Percentiles rank a stretch among this genome's conserved stretches.
These are phyloP conservation scores for Fusarium euwallaceae DNA, from an alignment of 2,329 filamentous ascomycete genomes.

Conservation along the genomic window DNA sequence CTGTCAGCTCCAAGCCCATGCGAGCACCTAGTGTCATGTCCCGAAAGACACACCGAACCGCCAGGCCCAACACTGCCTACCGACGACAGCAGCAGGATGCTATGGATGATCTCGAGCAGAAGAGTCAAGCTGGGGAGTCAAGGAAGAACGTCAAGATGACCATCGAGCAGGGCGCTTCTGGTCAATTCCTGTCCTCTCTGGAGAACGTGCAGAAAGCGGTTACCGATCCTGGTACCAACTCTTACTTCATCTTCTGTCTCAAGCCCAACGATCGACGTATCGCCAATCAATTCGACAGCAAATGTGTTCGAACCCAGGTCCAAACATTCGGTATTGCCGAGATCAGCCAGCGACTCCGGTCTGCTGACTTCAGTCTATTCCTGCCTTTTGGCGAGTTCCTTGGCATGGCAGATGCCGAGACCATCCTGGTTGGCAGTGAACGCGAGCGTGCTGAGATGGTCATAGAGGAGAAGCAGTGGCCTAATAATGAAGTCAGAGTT, in stretches of 20 bases:
- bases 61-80: slow-evolving; percentile 49
- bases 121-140: slow-evolving; percentile 62
- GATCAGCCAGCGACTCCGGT: slow-evolving; percentile 92
- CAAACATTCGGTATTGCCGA: slow-evolving; percentile 97
- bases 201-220: slow-evolving; percentile 93
- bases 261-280: slow-evolving; percentile 98
- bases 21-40: slow-evolving; percentile 94
- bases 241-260: slow-evolving; percentile 96
- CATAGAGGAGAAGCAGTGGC: slow-evolving; percentile 94
- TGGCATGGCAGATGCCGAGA: slow-evolving; percentile 86
- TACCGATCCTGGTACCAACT: slow-evolving; percentile 84
- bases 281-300: slow-evolving; percentile 98
- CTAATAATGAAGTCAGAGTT: slow-evolving; percentile 88
- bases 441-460: slow-evolving; percentile 91
- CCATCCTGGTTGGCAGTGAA: slow-evolving; percentile 90
- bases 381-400: slow-evolving; percentile 96
- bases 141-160: slow-evolving; percentile 59
- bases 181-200: slow-evolving; percentile 89
- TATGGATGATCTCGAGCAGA: slow-evolving; percentile 61
- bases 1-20: slow-evolving; percentile 94
- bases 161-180: slow-evolving; percentile 86
- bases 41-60: slow-evolving; percentile 71
- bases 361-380: slow-evolving; percentile 96
- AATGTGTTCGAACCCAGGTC: slow-evolving; percentile 94
- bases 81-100: slow-evolving; percentile 58